phyloP scores from a whole-genome alignment of 805 yeast species.

The Ogataea ganodermae region DNA sequence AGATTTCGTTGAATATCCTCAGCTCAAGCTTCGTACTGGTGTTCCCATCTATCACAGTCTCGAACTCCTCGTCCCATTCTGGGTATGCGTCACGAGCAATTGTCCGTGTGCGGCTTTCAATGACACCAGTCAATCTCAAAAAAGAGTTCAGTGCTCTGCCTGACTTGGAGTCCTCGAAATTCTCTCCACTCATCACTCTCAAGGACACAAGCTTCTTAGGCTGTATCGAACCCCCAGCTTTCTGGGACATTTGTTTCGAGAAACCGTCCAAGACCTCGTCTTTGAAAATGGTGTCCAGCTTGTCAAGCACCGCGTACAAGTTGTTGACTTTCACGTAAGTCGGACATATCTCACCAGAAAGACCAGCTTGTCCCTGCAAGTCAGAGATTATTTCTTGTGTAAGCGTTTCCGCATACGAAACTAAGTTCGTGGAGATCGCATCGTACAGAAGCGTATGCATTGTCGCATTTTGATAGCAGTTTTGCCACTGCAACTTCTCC shows the following conservation, averaged over 20 bases:
- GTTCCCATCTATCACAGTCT: conserved; percentile 15
- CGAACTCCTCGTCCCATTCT: conserved; percentile 26
- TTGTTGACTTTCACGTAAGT: conserved; percentile 23
- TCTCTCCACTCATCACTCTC: conserved; percentile 20
- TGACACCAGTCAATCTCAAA: conserved; percentile 20
- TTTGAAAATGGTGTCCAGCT: conserved; percentile 17
- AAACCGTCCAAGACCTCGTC: conserved; percentile 21
- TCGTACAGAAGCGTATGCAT: conserved; percentile 17
- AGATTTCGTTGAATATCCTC: conserved; percentile 15
- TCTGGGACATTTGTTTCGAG: conserved; percentile 9
- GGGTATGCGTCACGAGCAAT: conserved; percentile 16
- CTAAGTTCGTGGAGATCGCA: conserved; percentile 9
- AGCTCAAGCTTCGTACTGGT: conserved; percentile 13
- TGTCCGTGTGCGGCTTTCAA: conserved; percentile 24
- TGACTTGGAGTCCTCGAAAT: conserved; percentile 15
- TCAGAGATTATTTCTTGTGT: conserved; percentile 15
- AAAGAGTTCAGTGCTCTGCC: conserved; percentile 14
- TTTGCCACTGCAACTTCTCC: conserved; percentile 11
- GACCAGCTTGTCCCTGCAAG: conserved; percentile 1
- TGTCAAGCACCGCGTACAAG: conserved; percentile 16
- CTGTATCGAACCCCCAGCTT: background rate
- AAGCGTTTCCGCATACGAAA: conserved; percentile 12
- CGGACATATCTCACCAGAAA: conserved; percentile 8
- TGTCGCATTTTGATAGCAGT: conserved; percentile 15
- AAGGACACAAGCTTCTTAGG: conserved; percentile 16